Evolutionary conservation across 2,329 filamentous ascomycete genomes (phyloP).

Genomic region (Cytospora piceae): DNA sequence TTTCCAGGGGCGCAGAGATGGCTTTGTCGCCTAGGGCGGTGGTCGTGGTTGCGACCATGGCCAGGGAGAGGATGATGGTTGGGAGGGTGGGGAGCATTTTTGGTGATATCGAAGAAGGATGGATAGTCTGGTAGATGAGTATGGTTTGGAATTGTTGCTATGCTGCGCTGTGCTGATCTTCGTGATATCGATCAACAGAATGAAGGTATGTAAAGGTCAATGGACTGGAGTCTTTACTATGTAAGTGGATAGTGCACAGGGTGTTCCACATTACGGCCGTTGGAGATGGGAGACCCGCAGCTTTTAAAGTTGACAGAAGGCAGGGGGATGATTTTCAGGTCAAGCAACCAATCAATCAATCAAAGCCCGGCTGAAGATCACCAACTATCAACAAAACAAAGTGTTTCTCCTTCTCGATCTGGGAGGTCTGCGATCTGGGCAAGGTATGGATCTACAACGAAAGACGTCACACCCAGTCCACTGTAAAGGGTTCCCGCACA

Average conservation of each 20-base stretch:
- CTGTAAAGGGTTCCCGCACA: background rate
- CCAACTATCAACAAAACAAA: background rate
- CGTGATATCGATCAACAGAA: background rate
- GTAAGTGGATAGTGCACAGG: too few relatives aligned
- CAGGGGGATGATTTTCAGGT: background rate
- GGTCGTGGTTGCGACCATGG: background rate
- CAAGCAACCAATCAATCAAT: conserved; percentile 1
- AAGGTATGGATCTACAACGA: background rate
- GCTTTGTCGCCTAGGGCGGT: background rate
- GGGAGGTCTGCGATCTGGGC: too few relatives aligned
- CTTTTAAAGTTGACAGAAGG: background rate
- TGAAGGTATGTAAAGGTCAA: too few relatives aligned
- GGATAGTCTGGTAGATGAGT: too few relatives aligned
- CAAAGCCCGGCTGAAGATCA: background rate
- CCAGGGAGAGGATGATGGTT: background rate
- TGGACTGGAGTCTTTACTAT: too few relatives aligned
- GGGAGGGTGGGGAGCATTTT: background rate
- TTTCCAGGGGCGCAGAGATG: background rate
- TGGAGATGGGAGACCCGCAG: background rate
- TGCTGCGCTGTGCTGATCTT: background rate
- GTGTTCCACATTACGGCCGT: background rate
- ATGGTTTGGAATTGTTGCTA: background rate
- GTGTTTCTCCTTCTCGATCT: background rate
- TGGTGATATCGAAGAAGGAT: too few relatives aligned
- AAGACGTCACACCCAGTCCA: conserved; percentile 1